Evolutionary conservation across 805 yeast genomes (phyloP), one percentile per base, ranked within the genome.

Genomic region (Naumovozyma baii): DNA sequence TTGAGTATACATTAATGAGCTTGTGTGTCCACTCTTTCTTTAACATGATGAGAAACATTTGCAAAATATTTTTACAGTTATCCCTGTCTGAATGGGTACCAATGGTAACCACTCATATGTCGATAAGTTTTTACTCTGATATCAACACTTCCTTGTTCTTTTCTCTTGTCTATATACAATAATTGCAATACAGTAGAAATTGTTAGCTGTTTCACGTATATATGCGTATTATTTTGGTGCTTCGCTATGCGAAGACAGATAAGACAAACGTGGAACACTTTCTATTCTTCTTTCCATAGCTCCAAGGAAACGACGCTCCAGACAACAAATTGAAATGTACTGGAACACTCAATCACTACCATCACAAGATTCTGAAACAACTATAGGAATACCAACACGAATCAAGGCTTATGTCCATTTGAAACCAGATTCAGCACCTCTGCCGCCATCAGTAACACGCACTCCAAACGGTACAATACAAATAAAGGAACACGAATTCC

Each of bases 1-100:
- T n/a, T n/a, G n/a, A n/a, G n/a, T n/a, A n/a, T n/a, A n/a, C n/a
- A n/a, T n/a, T n/a, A n/a, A n/a, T n/a, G n/a, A n/a, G n/a, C n/a
- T n/a, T n/a, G n/a, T n/a, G n/a, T n/a, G n/a, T n/a, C 26, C 7
- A 22, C 10, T 22, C 7, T 7, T 22, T 22, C 17, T 32, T 40
- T 38, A 33, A 31, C 36, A 57, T 59, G 64, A 59, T 59, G 64
- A 59, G 54, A 59, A 59, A 45, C 39, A 36, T 51, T 51, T 52
- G 37, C 38, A 3, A 20, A 32, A 36, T 29, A 22, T 34, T 40
- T 47, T 41, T 46, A 54, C 63, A 60, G 64, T 60, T 60, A 60
- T 60, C 64, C 64, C 64, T 60, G 64, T 60, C 64, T 60, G 64
- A 60, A 58, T 53, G 59, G 57, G 61, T 49, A 45, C 38, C 43